A percentile compares a stretch with the other conserved stretches of the same genome.
Conservation (phyloP, 225 moss, liverwort and hornwort genomes). For the Bryum argenteum region DNA sequence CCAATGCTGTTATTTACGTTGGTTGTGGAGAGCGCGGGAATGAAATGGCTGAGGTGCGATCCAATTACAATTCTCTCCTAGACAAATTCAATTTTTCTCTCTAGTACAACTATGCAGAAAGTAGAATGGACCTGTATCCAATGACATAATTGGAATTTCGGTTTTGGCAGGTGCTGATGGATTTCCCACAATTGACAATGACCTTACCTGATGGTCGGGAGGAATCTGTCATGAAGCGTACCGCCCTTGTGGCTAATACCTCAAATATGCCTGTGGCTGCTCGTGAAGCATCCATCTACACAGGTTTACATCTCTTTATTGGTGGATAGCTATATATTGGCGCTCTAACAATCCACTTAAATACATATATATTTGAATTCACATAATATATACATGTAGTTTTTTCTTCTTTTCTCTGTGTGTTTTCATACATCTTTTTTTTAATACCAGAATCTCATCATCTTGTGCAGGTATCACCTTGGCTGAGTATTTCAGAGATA, state of each 20-base stretch:
- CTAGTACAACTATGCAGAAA: neutral
- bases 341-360: too few species aligned
- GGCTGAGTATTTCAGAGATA: conserved; percentile 97
- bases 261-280: conserved; percentile 99
- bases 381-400: too few species aligned
- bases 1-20: conserved; percentile 90
- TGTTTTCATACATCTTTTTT: neutral
- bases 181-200: conserved; percentile 95
- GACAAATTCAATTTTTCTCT: neutral
- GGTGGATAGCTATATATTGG: conserved; percentile 3
- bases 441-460: conserved; percentile 13
- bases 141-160: conserved; percentile 15
- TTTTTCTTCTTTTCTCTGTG: neutral
- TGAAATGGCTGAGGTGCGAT: conserved; percentile 93
- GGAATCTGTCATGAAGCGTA: conserved; percentile 98
- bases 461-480: conserved; percentile 79
- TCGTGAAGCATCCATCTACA: conserved; percentile 99
- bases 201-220: conserved; percentile 93
- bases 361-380: too few species aligned
- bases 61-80: neutral
- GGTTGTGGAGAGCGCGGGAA: conserved; percentile 99
- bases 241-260: conserved; percentile 94
- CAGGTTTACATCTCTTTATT: conserved; percentile 45
- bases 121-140: neutral
- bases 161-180: conserved; percentile 83